A percentile compares a stretch with the other conserved stretches of the same genome.
phyloP scores from a whole-genome alignment of 163 green algal genomes.

The Scenedesmus sp. region DNA sequence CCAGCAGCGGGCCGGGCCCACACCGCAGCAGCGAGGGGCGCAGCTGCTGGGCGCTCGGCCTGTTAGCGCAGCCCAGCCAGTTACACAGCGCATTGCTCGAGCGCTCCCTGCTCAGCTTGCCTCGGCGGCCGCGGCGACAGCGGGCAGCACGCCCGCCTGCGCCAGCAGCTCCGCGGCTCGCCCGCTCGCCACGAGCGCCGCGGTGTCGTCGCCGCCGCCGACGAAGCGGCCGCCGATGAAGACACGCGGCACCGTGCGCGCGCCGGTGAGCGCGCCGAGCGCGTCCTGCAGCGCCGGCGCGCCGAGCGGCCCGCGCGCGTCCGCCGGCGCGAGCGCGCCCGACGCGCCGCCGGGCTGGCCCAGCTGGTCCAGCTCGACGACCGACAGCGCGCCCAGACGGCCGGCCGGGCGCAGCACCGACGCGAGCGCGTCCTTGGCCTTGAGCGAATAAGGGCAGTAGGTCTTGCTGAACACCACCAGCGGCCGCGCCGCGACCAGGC shows the following conservation, averaged over 20 bases:
- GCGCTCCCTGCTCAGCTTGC: too few relatives aligned
- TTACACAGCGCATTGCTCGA: too few relatives aligned
- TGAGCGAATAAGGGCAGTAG: slow-evolving; percentile 52
- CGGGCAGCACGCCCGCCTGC: background rate
- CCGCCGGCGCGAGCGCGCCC: too few relatives aligned
- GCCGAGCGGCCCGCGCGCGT: too few relatives aligned
- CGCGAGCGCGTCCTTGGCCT: slow-evolving; percentile 47
- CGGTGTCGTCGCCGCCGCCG: background rate
- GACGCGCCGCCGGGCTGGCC: background rate
- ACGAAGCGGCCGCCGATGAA: slow-evolving; percentile 53
- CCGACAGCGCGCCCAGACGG: background rate
- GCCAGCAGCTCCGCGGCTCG: slow-evolving; percentile 21
- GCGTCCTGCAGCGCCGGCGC: too few relatives aligned
- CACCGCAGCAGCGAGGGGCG: too few relatives aligned
- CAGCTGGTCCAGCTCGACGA: slow-evolving; percentile 16
- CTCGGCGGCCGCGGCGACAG: too few relatives aligned
- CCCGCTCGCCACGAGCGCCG: slow-evolving; percentile 1
- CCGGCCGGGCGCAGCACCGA: slow-evolving; percentile 7
- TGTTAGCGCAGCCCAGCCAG: background rate
- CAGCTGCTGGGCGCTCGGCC: background rate
- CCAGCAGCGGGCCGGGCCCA: too few relatives aligned
- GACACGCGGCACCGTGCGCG: slow-evolving; percentile 46
- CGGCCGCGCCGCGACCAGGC: background rate
- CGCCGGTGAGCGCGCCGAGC: too few relatives aligned
- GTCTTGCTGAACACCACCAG: slow-evolving; percentile 59